These are phyloP conservation scores for Trypanosoma boissoni DNA, from an alignment of 208 protist genomes.

Conservation along the genomic window DNA sequence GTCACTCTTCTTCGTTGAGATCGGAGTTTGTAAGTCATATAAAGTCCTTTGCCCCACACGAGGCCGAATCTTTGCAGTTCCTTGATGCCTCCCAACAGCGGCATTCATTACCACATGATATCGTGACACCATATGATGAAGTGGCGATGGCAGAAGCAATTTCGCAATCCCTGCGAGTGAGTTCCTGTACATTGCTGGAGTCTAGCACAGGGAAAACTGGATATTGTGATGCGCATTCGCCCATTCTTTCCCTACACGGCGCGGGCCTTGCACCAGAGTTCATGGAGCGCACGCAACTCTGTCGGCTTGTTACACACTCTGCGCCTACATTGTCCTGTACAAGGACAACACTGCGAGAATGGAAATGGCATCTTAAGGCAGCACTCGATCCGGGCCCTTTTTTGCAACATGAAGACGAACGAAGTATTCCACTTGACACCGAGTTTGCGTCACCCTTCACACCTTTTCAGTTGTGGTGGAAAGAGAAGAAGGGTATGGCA, in stretches of 20 bases:
- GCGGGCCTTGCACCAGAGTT: not conserved
- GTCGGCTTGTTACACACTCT: not conserved
- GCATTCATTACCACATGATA: too few species aligned
- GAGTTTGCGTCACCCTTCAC: slow-evolving; percentile 15
- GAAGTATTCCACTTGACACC: slow-evolving; percentile 7
- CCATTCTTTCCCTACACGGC: slow-evolving; percentile 1
- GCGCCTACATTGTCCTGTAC: too few species aligned
- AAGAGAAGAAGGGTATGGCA: not conserved
- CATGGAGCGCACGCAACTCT: slow-evolving; percentile 9
- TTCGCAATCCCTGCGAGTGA: not conserved
- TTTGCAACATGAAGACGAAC: slow-evolving; percentile 6
- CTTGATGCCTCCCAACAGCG: too few species aligned
- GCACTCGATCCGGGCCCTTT: slow-evolving; percentile 13
- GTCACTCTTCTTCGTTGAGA: not conserved
- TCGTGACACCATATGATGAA: slow-evolving; percentile 5
- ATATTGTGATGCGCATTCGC: slow-evolving; percentile 5
- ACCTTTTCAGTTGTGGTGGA: slow-evolving; percentile 26
- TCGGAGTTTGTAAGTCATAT: not conserved
- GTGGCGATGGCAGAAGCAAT: slow-evolving; percentile 1
- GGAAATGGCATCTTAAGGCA: slow-evolving; percentile 4
- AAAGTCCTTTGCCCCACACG: not conserved
- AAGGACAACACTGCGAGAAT: not conserved
- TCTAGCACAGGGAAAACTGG: not conserved
- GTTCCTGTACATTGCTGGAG: too few species aligned
- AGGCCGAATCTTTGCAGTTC: too few species aligned